Evolutionary conservation across 2,329 filamentous ascomycete genomes (phyloP), one percentile per base, ranked within the genome.

Genomic region (Fusarium sp.): DNA sequence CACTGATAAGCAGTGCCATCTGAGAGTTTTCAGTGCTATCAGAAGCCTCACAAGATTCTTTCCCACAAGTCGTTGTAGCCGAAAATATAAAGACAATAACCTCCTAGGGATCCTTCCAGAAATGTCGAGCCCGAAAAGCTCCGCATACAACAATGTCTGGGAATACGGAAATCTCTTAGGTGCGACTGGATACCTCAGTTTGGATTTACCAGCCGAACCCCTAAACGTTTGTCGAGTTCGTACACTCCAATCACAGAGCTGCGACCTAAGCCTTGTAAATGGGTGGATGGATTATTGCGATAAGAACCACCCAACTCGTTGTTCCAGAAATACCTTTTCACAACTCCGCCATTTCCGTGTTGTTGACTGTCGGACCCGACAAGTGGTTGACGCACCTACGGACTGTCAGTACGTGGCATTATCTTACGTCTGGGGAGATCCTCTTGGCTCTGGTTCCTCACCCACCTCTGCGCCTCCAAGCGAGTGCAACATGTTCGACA

Each of bases 391-490:
- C 9, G 34, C 18, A 1, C 16, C 34, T 4, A 11, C 0, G 9
- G 16, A 0, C 0, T 37, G 34, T 37, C 34, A n/a, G 0, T 37
- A 37, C 5, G 34, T 37, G 34, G 34, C 18, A n/a, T 37, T n/a
- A 9, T 37, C 34, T n/a, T 37, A n/a, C 0, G 34, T 37, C 0
- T 37, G 34, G 34, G 18, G 34, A 37, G 18, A 37, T n/a, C 16
- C 16, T n/a, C 9, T 5, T 37, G 1, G 6, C 0, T 37, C 34
- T 37, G 32, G 9, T 6, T 37, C 9, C 6, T 11, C 32, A 2
- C 18, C 16, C 5, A 37, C 1, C 4, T 34, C 32, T 4, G 0
- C 32, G 0, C n/a, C n/a, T n/a, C n/a, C n/a, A n/a, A n/a, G n/a
- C n/a, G n/a, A n/a, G n/a, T n/a, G n/a, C n/a, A n/a, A n/a, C n/a